Percentiles rank a stretch among this genome's conserved stretches.
Evolutionary conservation across 2,329 filamentous ascomycete species (phyloP).

Genomic region (Aspergillus eucalypticola): DNA sequence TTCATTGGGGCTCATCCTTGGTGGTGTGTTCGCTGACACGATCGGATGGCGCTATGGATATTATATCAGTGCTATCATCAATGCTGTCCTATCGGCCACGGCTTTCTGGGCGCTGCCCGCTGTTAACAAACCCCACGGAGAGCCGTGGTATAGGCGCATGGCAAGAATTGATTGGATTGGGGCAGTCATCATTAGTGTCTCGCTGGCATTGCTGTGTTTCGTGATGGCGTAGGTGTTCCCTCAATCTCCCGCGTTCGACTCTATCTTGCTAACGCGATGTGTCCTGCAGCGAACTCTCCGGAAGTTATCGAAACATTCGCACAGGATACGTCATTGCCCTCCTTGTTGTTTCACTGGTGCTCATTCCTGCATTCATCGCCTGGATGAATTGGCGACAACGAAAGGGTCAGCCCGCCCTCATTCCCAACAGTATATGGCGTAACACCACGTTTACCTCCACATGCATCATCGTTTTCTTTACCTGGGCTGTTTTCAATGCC

Average conservation of each 20-base stretch:
- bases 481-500: slow-evolving; percentile 49
- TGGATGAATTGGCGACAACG: slow-evolving; percentile 57
- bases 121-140: slow-evolving; percentile 22
- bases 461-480: slow-evolving; percentile 53
- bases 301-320: slow-evolving; percentile 4
- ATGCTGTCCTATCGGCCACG: neutral
- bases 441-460: slow-evolving; percentile 58
- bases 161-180: slow-evolving; percentile 36
- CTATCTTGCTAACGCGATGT: slow-evolving; percentile 15
- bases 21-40: slow-evolving; percentile 33
- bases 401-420: slow-evolving; percentile 53
- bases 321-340: slow-evolving; percentile 48
- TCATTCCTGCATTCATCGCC: slow-evolving; percentile 52
- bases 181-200: neutral
- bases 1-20: slow-evolving; percentile 49
- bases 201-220: slow-evolving; percentile 20
- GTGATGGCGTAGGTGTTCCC: slow-evolving; percentile 38
- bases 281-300: slow-evolving; percentile 19
- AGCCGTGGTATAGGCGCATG: slow-evolving; percentile 51
- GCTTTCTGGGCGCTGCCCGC: slow-evolving; percentile 16
- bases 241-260: neutral
- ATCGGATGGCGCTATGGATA: slow-evolving; percentile 2
- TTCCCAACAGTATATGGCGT: slow-evolving; percentile 65
- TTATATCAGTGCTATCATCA: neutral
- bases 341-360: slow-evolving; percentile 47